A percentile compares a stretch with the other conserved stretches of the same genome.
These are phyloP conservation scores for Guadua angustifolia DNA, from an alignment of 176 grass and related monocot species.

Conservation along the genomic window DNA sequence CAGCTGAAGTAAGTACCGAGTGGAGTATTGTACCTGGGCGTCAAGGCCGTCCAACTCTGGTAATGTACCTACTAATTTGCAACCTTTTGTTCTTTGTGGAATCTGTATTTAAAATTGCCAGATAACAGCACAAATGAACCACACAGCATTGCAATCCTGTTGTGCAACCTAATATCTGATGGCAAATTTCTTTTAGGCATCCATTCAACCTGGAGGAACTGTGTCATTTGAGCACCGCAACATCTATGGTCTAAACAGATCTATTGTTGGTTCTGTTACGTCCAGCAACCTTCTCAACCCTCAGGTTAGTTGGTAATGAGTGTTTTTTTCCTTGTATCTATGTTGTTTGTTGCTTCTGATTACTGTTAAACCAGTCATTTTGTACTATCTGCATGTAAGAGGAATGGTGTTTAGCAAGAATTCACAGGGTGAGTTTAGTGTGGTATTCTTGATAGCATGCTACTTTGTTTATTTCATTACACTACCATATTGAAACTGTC, in stretches of 20 bases:
- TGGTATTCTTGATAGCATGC: background rate
- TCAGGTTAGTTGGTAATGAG: slow-evolving; percentile 60
- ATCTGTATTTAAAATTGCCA: slow-evolving; percentile 4
- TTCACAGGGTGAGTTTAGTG: background rate
- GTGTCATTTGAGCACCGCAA: slow-evolving; percentile 96
- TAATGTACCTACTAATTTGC: slow-evolving; percentile 44
- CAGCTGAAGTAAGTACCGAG: slow-evolving; percentile 94
- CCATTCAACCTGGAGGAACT: slow-evolving; percentile 97
- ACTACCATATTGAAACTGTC: background rate
- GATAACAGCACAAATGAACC: slow-evolving; percentile 7
- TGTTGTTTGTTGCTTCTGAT: slow-evolving; percentile 20
- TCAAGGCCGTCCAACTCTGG: slow-evolving; percentile 82
- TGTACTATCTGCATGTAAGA: background rate
- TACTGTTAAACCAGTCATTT: slow-evolving; percentile 35
- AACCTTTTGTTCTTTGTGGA: background rate
- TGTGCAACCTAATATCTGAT: slow-evolving; percentile 35
- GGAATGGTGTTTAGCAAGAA: background rate
- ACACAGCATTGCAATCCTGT: slow-evolving; percentile 1
- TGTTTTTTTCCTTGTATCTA: background rate
- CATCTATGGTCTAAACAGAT: slow-evolving; percentile 90
- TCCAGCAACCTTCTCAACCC: slow-evolving; percentile 97
- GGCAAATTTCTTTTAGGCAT: slow-evolving; percentile 58
- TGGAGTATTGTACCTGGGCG: slow-evolving; percentile 90
- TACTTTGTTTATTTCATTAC: background rate
- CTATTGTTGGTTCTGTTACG: slow-evolving; percentile 91